Conservation (phyloP, 495 filamentous ascomycete species). For the Aspergillus panamensis region DNA sequence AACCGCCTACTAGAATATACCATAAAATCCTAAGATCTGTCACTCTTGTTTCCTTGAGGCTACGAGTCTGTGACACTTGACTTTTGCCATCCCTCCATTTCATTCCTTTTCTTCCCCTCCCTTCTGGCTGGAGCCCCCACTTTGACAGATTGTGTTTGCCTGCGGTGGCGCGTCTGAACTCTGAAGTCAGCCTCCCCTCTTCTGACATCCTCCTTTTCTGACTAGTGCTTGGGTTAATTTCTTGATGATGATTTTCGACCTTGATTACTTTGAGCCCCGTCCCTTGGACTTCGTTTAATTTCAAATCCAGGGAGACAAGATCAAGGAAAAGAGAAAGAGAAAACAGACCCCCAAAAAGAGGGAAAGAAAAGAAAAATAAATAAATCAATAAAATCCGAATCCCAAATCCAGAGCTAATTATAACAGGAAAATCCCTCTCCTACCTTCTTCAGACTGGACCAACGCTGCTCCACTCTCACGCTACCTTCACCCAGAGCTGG, state of each 20-base stretch:
- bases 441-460: not conserved
- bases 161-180: slow-evolving; percentile 18
- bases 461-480: not conserved
- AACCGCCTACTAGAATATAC: not conserved
- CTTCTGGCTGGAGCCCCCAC: slow-evolving; percentile 12
- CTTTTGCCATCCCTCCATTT: slow-evolving; percentile 1
- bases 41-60: not conserved
- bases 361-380: not conserved
- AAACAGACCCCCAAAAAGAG: not conserved
- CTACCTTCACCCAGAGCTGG: not conserved
- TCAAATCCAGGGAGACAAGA: not conserved
- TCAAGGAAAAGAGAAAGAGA: not conserved
- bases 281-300: not conserved
- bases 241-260: not conserved
- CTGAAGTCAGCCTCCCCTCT: slow-evolving; percentile 21
- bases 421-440: not conserved
- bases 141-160: slow-evolving; percentile 15
- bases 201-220: not conserved
- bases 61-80: not conserved
- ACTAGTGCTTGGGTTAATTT: slow-evolving; percentile 4
- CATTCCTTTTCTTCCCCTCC: not conserved
- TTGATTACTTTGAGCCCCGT: not conserved
- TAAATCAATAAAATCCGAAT: too few species aligned
- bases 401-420: too few species aligned
- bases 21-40: not conserved